A percentile compares a stretch with the other conserved stretches of the same genome.
These are phyloP conservation scores for Lasiosphaeriaceae sp. DNA, from an alignment of 495 filamentous ascomycete species.

Conservation along the genomic window DNA sequence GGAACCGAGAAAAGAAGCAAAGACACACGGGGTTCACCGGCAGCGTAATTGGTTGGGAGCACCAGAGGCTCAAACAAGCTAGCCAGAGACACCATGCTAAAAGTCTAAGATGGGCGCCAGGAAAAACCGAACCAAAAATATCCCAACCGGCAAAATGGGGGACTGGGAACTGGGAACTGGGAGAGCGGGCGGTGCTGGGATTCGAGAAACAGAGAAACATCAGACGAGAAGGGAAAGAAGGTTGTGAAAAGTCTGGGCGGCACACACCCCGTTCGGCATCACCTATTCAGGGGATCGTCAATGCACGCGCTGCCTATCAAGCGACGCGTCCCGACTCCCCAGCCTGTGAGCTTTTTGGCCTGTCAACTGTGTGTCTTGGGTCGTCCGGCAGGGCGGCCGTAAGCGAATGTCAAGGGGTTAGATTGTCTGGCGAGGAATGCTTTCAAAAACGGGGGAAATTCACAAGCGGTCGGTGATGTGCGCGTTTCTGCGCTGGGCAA, in stretches of 20 bases:
- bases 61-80: constrained; percentile 25
- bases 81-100: not conserved
- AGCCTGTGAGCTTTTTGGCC: not conserved
- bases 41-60: constrained; percentile 18
- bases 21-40: constrained; percentile 18
- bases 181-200: too few species aligned
- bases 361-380: not conserved
- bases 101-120: not conserved
- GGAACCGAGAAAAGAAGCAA: constrained; percentile 10
- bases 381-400: not conserved
- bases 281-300: constrained; percentile 13
- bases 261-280: not conserved
- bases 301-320: constrained; percentile 17
- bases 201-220: too few species aligned
- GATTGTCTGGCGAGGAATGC: not conserved
- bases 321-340: constrained; percentile 1
- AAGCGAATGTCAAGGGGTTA: not conserved
- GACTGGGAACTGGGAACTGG: not conserved
- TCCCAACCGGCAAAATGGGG: not conserved
- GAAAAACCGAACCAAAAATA: not conserved
- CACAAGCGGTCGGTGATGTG: not conserved
- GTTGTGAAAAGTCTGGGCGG: constrained; percentile 9
- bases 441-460: not conserved
- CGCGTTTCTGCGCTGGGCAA: not conserved
- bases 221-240: not conserved